Evolutionary conservation across 1,284 basidiomycete genomes (phyloP), one percentile per base, ranked within the genome.

Genomic region (Sanghuangporus sanghuang): DNA sequence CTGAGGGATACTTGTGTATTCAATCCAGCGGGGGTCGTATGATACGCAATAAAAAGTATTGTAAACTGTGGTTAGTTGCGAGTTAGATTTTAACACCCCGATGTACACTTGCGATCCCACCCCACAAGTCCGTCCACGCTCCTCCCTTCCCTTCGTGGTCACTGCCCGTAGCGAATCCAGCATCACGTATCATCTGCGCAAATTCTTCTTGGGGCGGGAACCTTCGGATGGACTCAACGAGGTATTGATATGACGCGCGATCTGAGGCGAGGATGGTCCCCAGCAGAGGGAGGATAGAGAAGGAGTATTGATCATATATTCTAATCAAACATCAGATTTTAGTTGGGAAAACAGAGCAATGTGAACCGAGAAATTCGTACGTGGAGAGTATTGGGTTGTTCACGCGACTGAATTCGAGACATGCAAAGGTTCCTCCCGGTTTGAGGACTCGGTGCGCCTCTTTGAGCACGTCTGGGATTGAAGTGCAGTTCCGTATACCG

Each of bases 401-500:
- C 59, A 99, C 95, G 71, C 89, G 93, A 74, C 95, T 96, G 76
- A 99, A 99, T 76, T 99, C 97, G 63, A 99, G 84, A 72, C 95
- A 97, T 18, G 94, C 93, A 74, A 99, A 97, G 5, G 87, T 92
- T 61, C 95, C 97, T 68, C 97, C 97, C 0, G 96, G 96, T 76
- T 97, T 98, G 60, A 99, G 83, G 11, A 99, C 95, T 18, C 97
- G 86, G 75, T 97, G 81, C 3, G 97, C 97, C 75, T 98, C 95
- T 65, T 83, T 81, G 50, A 99, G 80, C 16, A 96, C 97, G 27
- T 86, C 87, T 9, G 93, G 90, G 67, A 98, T 86, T 62, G 93
- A 93, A 8, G 97, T 99, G 81, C 94, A 97, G 75, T 99, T 99
- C 59, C 97, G 85, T 69, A 99, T 99, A 39, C 97, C 96, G 73